Evolutionary conservation across 2,329 filamentous ascomycete genomes (phyloP), one percentile per base, ranked within the genome.

Genomic region (Pseudogymnoascus sp.): DNA sequence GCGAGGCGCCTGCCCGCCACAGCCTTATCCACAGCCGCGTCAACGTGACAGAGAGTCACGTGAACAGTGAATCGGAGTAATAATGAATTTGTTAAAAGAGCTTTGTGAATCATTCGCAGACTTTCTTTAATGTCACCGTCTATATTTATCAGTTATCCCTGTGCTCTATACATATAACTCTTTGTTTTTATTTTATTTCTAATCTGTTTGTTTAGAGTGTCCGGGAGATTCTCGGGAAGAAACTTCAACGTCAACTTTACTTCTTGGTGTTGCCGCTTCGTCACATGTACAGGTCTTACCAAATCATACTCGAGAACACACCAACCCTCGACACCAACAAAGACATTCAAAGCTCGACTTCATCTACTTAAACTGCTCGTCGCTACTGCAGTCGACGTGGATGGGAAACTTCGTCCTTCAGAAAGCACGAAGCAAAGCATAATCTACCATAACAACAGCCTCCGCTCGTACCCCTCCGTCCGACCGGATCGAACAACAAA

Each of bases 401-500:
- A 54, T 21, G 47, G 17, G 29, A 54, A 33, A 35, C 15, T 21
- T 35, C 3, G 29, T 11, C 9, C 47, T 35, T 5, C n/a, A 4
- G 8, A 33, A 54, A 3, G 33, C 13, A 9, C 21, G n/a, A 15
- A 50, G 29, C 47, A 17, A 21, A 29, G 26, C 21, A 35, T 54
- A 54, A 33, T n/a, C 15, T 35, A 54, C 47, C 37, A 29, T 17
- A 21, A 35, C 17, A 17, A 57, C 59, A 21, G 10, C 40, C 31
- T 60, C 35, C 40, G 33, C 36, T 57, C n/a, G 26, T 31, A 60
- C 29, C 59, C 39, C 39, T 54, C 29, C 44, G 10, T 31, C 29
- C n/a, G 26, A 54, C 29, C 47, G 47, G 47, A 54, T 54, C 47
- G 47, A 54, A 54, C 17, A 59, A 26, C 57, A 62, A 40, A 50